phyloP scores from a whole-genome alignment of 768 basidiomycete genomes.

The Tylopilus balloui region DNA sequence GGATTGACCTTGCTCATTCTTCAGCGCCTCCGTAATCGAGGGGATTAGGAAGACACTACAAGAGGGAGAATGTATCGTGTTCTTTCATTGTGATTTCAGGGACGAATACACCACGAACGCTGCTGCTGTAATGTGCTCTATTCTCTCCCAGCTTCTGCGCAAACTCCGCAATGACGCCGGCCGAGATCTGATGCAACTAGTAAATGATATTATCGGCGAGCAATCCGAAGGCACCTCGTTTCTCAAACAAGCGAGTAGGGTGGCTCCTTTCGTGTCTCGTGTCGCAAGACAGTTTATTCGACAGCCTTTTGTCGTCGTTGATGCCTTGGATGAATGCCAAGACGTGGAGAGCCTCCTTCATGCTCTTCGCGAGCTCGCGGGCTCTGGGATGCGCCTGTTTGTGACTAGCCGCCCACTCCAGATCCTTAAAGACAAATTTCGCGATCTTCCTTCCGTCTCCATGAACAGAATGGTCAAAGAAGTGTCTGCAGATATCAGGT shows the following conservation, averaged over 20 bases:
- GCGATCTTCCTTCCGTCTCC: constrained; percentile 2
- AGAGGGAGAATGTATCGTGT: constrained; percentile 1
- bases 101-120: background rate
- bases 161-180: background rate
- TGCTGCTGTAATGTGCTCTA: constrained; percentile 5
- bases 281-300: background rate
- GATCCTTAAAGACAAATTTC: constrained; percentile 1
- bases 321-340: constrained; percentile 19
- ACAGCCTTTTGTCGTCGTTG: constrained; percentile 8
- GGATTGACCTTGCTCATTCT: background rate
- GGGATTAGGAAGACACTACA: background rate
- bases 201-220: background rate
- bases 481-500: constrained; percentile 6
- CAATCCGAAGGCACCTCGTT: background rate
- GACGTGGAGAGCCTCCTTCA: background rate
- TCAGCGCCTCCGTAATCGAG: background rate
- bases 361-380: background rate
- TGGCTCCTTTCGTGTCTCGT: background rate
- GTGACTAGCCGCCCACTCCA: constrained; percentile 14
- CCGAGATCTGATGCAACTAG: background rate
- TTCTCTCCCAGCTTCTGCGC: constrained; percentile 14
- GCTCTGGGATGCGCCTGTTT: constrained; percentile 2
- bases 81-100: constrained; percentile 21
- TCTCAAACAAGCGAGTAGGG: background rate
- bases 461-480: background rate